Conservation (phyloP, 768 basidiomycete genomes). For the Albatrellus ellisii region DNA sequence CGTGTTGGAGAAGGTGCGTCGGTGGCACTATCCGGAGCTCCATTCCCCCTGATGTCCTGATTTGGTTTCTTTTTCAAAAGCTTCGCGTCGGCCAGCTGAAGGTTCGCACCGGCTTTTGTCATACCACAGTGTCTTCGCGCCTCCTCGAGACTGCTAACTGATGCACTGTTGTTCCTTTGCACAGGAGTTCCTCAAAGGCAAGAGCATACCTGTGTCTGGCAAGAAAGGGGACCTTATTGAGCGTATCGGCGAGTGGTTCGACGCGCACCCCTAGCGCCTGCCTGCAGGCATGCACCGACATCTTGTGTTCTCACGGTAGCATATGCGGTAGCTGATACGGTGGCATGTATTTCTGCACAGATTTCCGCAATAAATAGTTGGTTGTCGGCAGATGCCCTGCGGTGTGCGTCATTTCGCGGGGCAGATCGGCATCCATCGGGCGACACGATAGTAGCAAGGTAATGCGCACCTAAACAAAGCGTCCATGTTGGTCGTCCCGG, state of each 20-base stretch:
- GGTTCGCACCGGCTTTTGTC: slow-evolving; percentile 26
- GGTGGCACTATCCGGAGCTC: slow-evolving; percentile 3
- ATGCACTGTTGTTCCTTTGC: slow-evolving; percentile 6
- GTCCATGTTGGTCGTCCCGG: too few species aligned
- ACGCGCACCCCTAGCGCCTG: slow-evolving; percentile 21
- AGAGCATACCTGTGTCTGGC: slow-evolving; percentile 45
- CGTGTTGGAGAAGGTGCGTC: slow-evolving; percentile 49
- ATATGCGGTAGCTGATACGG: too few species aligned
- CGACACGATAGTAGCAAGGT: too few species aligned
- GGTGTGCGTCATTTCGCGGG: too few species aligned
- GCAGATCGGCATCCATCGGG: too few species aligned
- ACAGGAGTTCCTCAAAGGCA: slow-evolving; percentile 64
- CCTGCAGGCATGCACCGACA: too few species aligned
- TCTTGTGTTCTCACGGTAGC: too few species aligned
- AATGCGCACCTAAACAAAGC: too few species aligned
- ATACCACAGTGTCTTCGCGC: not conserved
- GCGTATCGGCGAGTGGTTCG: slow-evolving; percentile 52
- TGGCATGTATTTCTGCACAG: too few species aligned
- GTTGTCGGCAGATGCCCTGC: too few species aligned
- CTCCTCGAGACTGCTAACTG: slow-evolving; percentile 4
- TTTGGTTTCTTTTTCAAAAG: slow-evolving; percentile 23
- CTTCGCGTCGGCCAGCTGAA: slow-evolving; percentile 70
- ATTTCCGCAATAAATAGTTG: too few species aligned
- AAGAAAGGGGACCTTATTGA: slow-evolving; percentile 65
- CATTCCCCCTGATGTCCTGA: slow-evolving; percentile 3